Evolutionary conservation across 352 stramenopile genomes (phyloP), one percentile per base, ranked within the genome.

Genomic region (Phytopythium montanum): DNA sequence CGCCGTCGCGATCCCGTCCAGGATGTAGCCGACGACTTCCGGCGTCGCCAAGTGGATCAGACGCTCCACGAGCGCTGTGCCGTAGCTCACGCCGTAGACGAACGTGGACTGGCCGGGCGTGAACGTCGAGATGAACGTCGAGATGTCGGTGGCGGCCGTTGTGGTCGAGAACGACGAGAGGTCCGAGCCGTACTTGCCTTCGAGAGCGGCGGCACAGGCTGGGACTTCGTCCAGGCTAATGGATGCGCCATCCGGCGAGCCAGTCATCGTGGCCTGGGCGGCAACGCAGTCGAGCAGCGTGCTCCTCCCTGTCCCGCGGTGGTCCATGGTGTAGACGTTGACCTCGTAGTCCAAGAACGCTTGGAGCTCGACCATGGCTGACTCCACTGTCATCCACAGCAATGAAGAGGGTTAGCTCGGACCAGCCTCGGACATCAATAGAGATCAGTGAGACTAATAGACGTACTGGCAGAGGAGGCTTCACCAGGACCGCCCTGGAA

Each of bases 311-410:
- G 68, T 81, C 39, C 75, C 77, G 13, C 76, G 76, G 25, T 83
- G 70, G 38, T 85, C 73, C 63, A 85, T 81, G 19, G 76, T 85
- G 54, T 85, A 85, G 3, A 85, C 65, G 28, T 85, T 81, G 6
- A 79, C 76, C 7, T 56, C 45, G 60, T 69, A 66, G 21, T 65
- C 26, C 2, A 81, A 45, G 28, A 28, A 55, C 28, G 5, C 9
- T n/a, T 79, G 62, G 10, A 83, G 45, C 7, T 57, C 54, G 13
- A 63, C 33, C 71, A 84, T 75, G 29, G 34, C 39, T n/a, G 51
- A 66, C 29, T 82, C 73, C 70, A 78, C 68, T 82, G 51, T 8
- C 49, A 44, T 21, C 54, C n/a, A 45, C 16, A 42, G 29, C 38
- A 52, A 18, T 25, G n/a, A 51, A 48, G 9, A 55, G 14, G 51